Base-by-base conservation (phyloP, 2,329 filamentous ascomycete genomes). In the Bipolaris bicolor region DNA sequence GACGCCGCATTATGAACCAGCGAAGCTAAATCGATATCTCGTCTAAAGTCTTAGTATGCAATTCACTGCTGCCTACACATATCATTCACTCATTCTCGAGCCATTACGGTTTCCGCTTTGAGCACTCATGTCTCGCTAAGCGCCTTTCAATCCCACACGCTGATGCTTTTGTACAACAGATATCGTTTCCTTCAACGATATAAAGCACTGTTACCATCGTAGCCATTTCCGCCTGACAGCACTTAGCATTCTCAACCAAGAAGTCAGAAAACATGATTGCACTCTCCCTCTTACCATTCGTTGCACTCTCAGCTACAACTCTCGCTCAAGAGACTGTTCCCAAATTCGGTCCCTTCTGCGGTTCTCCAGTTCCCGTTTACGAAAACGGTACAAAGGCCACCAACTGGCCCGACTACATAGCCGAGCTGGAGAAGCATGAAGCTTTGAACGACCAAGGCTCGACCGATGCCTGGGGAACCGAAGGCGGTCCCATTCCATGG, bases 391-490 rank as follows among this genome's bases (percentile, higher is more conserved):
- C 50, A 4, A 41, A 13, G 13, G 45, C 18, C 15, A 22, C 44
- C 24, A 45, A 52, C 31, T 49, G 50, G 45, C 11, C 39, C 7
- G 31, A 49, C 9, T 54, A 54, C 18, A n/a, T 45, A 10, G 31
- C 20, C n/a, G 39, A 45, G 24, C 18, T n/a, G 15, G 43, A 48
- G 13, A 15, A 10, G 9, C 7, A 16, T 10, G 7, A 15, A 26
- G 29, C 16, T 16, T 10, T 6, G 5, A 20, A 13, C 15, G 15
- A 24, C 13, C 44, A 54, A n/a, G 44, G 55, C 13, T 22, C 33
- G 2, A 37, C 40, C 5, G 45, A 49, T 22, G 26, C 44, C 0
- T 57, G 33, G 24, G 34, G 26, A 22, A 40, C 26, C 13, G 33
- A 29, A 4, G 34, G 50, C 22, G 50, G 24, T 13, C 34, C 34